Percentiles rank a stretch among this genome's conserved stretches.
These are phyloP conservation scores for Talaromyces wortmannii DNA, from an alignment of 495 filamentous ascomycete genomes.

Conservation along the genomic window DNA sequence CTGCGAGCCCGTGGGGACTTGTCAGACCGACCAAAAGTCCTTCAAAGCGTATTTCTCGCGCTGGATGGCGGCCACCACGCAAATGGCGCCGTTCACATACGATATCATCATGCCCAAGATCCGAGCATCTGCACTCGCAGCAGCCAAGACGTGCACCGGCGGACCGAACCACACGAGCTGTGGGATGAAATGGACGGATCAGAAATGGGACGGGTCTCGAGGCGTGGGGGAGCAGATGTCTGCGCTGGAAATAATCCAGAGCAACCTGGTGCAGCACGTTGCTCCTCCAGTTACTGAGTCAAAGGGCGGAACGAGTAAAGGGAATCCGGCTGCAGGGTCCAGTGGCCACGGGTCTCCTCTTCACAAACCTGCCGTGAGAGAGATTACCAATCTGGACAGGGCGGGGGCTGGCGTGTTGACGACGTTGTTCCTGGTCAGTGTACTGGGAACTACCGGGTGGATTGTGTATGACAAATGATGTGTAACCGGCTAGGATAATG, in stretches of 20 bases:
- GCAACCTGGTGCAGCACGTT: conserved; percentile 44
- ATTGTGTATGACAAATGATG: conserved; percentile 23
- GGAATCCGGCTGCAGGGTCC: conserved; percentile 61
- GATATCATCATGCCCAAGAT: conserved; percentile 60
- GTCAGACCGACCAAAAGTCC: conserved; percentile 69
- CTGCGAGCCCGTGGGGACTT: conserved; percentile 50
- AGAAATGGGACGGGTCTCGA: conserved; percentile 43
- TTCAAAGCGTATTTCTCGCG: conserved; percentile 85
- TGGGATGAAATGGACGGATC: conserved; percentile 56
- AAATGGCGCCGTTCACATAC: conserved; percentile 62
- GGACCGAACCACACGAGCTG: conserved; percentile 47
- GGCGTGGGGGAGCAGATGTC: conserved; percentile 72
- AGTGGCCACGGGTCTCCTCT: conserved; percentile 8
- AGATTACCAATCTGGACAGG: conserved; percentile 49
- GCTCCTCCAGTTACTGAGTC: conserved; percentile 52
- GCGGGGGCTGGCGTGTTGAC: conserved; percentile 65
- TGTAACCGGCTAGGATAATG: not conserved
- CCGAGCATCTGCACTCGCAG: conserved; percentile 57
- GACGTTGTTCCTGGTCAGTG: conserved; percentile 41
- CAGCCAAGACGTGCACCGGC: conserved; percentile 62
- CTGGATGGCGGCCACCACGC: conserved; percentile 67
- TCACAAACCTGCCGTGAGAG: not conserved
- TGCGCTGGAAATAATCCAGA: conserved; percentile 60
- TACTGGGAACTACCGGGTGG: conserved; percentile 29
- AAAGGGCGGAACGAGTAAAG: conserved; percentile 70